A percentile compares a stretch with the other conserved stretches of the same genome.
These are phyloP conservation scores for Nannizzia gypsea DNA, from an alignment of 2,329 filamentous ascomycete genomes.

Conservation along the genomic window DNA sequence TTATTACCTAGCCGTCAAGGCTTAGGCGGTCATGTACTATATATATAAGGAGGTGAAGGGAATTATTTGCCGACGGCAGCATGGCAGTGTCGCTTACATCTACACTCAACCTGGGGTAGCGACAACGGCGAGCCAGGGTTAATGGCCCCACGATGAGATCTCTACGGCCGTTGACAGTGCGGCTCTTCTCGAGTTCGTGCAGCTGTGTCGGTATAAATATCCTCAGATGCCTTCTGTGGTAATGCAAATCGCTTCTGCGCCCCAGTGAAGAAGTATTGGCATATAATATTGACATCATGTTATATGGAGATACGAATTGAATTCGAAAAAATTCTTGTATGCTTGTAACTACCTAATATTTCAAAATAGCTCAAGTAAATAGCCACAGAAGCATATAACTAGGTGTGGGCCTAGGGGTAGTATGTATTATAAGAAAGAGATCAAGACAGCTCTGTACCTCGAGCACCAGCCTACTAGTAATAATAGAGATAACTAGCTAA, in stretches of 20 bases:
- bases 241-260: not conserved
- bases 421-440: not conserved
- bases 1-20: not conserved
- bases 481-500: not conserved
- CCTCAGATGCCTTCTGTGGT: not conserved
- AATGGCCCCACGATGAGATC: not conserved
- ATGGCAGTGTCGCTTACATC: not conserved
- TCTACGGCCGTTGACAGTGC: conserved; percentile 1
- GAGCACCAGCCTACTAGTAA: not conserved
- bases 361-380: too few relatives aligned
- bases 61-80: conserved; percentile 3
- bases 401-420: too few relatives aligned
- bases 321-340: too few relatives aligned
- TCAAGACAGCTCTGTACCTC: not conserved
- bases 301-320: too few relatives aligned
- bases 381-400: too few relatives aligned
- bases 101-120: not conserved
- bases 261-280: not conserved
- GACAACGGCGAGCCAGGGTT: not conserved
- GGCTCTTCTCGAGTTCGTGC: not conserved
- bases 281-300: too few relatives aligned
- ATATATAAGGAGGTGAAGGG: not conserved
- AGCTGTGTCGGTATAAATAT: not conserved
- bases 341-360: too few relatives aligned
- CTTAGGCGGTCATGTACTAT: not conserved